Base-by-base conservation (phyloP, 129 eudicot genomes). In the Flaveria ramosissima region DNA sequence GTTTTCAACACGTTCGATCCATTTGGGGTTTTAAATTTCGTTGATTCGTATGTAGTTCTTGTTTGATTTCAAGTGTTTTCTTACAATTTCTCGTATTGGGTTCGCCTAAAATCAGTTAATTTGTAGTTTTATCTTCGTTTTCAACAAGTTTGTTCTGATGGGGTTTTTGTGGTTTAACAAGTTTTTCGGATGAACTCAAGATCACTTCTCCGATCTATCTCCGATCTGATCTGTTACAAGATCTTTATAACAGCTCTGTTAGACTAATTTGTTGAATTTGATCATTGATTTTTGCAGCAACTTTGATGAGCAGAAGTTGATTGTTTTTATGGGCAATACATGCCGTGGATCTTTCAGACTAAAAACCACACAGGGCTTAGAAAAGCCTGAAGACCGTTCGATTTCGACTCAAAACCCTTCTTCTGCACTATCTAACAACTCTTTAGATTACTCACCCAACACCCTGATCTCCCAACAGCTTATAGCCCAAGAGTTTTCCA, bases 311-410 rank as follows among this genome's bases (percentile, higher is more conserved):
- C 43, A 80, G 51, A 26, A 80, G 75, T 68, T 77, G 83, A 83
- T 82, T 83, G 98, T 87, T 93, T 81, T 91, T 84, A 94, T 94
- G 98, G 98, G 98, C 96, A 94, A 94, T 72, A 94, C 98, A 91
- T 94, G 98, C 98, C 96, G 98, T 72, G 97, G 98, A 84, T 91
- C 97, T 87, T 89, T 86, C 24, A 90, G 93, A 82, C 75, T 72
- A 77, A 89, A 86, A 84, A 71, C 80, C 72, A 20, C 75, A 45
- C 85, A 87, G 87, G 96, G 90, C 84, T 84, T 82, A 63, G 79
- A 63, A 46, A 87, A 81, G 86, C 98, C 98, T 72, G 90, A 91
- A 84, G 96, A 94, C 6, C 89, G 68, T 20, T 84, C 87, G 26
- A 65, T 63, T 81, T 78, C 89, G 77, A 84, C 70, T 13, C 75